These are phyloP conservation scores for Phytopythium chamaehyphon DNA, from an alignment of 352 stramenopile species.

Conservation along the genomic window DNA sequence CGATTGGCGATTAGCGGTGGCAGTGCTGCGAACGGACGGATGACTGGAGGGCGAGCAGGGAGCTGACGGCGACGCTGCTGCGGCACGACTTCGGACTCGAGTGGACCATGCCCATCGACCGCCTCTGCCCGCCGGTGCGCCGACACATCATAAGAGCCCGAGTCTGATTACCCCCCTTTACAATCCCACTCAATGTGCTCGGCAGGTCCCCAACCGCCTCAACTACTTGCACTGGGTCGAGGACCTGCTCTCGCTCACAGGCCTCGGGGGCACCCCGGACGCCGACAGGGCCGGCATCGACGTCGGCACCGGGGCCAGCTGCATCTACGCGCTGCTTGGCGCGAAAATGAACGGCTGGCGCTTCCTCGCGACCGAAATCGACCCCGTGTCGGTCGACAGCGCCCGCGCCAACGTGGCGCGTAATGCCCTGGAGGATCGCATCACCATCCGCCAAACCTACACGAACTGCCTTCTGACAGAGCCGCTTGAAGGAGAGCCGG, in stretches of 20 bases:
- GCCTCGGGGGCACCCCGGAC: neutral
- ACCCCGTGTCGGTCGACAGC: conserved; percentile 76
- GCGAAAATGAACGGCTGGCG: conserved; percentile 82
- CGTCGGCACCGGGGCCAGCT: conserved; percentile 94
- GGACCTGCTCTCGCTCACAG: conserved; percentile 63
- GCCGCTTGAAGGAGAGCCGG: conserved; percentile 28
- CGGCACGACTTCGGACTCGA: conserved; percentile 88
- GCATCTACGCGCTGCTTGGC: conserved; percentile 95
- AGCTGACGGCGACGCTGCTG: conserved; percentile 92
- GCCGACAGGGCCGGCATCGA: conserved; percentile 80
- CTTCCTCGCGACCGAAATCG: conserved; percentile 95
- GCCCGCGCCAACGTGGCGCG: conserved; percentile 84
- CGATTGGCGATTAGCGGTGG: too few relatives aligned
- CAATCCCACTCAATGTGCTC: too few relatives aligned
- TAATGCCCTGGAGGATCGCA: conserved; percentile 79
- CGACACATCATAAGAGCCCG: too few relatives aligned
- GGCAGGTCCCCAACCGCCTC: conserved; percentile 79
- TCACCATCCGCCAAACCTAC: conserved; percentile 44
- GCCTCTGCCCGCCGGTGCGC: conserved; percentile 92
- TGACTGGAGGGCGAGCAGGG: conserved; percentile 34
- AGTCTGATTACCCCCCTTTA: too few relatives aligned
- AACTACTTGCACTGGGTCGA: conserved; percentile 97
- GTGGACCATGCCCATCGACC: conserved; percentile 89
- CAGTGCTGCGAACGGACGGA: too few relatives aligned
- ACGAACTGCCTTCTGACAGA: conserved; percentile 46